Percentiles rank a stretch among this genome's conserved stretches.
phyloP scores from a whole-genome alignment of 148 eudicot genomes.

The Mesembryanthemum crystallinum region DNA sequence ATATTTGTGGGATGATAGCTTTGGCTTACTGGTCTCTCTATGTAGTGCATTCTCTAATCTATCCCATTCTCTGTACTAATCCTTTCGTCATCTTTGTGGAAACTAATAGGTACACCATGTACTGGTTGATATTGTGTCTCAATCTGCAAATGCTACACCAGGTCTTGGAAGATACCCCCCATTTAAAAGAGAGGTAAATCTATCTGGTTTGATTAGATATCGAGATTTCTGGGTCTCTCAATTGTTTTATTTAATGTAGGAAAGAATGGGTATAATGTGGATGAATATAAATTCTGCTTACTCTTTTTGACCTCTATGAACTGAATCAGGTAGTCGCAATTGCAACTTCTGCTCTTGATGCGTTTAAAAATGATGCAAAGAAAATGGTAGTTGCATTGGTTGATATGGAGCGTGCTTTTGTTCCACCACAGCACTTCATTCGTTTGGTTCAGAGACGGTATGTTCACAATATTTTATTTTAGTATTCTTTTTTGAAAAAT shows the following conservation, averaged over 20 bases:
- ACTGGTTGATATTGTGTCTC: conserved; percentile 85
- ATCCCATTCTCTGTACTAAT: conserved; percentile 1
- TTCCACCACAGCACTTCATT: conserved; percentile 97
- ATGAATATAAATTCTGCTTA: not conserved
- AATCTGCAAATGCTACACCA: conserved; percentile 93
- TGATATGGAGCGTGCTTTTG: conserved; percentile 99
- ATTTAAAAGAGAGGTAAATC: conserved; percentile 90
- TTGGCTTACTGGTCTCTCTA: not conserved
- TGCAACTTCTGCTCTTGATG: conserved; percentile 87
- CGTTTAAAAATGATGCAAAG: conserved; percentile 87
- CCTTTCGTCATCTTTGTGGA: not conserved
- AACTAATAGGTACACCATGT: conserved; percentile 85
- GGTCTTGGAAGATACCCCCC: conserved; percentile 99
- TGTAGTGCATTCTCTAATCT: not conserved
- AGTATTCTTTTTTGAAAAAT: not conserved
- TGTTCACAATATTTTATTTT: conserved; percentile 16
- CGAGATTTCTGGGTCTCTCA: not conserved
- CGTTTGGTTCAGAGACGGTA: conserved; percentile 99
- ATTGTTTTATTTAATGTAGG: not conserved
- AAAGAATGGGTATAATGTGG: not conserved
- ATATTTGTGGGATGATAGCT: no score
- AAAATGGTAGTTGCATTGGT: conserved; percentile 96
- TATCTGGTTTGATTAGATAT: not conserved
- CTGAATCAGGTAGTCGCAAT: conserved; percentile 74
- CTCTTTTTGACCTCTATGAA: conserved; percentile 4